phyloP scores from a whole-genome alignment of 257 asterid genomes.

The Salvia miltiorrhiza region DNA sequence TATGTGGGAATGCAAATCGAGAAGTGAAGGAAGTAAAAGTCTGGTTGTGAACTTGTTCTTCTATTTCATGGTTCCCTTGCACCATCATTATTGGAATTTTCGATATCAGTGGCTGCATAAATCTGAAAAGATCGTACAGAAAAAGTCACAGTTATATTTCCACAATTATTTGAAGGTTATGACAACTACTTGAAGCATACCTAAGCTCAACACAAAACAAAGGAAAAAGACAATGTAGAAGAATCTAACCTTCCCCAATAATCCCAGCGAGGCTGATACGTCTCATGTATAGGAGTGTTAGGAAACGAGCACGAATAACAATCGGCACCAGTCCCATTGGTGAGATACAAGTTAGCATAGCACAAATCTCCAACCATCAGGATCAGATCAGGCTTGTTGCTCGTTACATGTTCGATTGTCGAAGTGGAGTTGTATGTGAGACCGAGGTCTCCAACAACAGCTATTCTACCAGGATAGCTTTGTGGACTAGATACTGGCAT shows the following conservation, averaged over 20 bases:
- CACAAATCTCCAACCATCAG: slow-evolving; percentile 76
- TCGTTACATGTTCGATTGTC: slow-evolving; percentile 60
- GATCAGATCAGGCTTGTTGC: slow-evolving; percentile 71
- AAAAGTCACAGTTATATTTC: not conserved
- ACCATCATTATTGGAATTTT: slow-evolving; percentile 86
- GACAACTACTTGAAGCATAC: too few species aligned
- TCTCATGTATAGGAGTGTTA: slow-evolving; percentile 84
- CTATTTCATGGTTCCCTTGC: slow-evolving; percentile 97
- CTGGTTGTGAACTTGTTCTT: slow-evolving; percentile 60
- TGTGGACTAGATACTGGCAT: slow-evolving; percentile 63
- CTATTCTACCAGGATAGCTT: slow-evolving; percentile 68
- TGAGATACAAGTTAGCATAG: slow-evolving; percentile 86
- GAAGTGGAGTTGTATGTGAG: slow-evolving; percentile 94
- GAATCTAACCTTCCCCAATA: slow-evolving; percentile 94
- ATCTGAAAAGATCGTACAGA: slow-evolving; percentile 38
- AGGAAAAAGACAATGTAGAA: not conserved
- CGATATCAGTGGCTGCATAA: slow-evolving; percentile 81
- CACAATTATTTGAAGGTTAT: not conserved
- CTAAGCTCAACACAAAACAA: too few species aligned
- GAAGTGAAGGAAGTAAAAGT: slow-evolving; percentile 75
- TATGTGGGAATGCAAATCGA: slow-evolving; percentile 80
- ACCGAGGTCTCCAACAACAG: slow-evolving; percentile 86
- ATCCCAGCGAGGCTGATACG: slow-evolving; percentile 99
- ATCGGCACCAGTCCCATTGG: slow-evolving; percentile 86
- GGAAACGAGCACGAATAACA: slow-evolving; percentile 90